A percentile compares a stretch with the other conserved stretches of the same genome.
Conservation (phyloP, 768 basidiomycete species). For the Collybiopsis luxurians region DNA sequence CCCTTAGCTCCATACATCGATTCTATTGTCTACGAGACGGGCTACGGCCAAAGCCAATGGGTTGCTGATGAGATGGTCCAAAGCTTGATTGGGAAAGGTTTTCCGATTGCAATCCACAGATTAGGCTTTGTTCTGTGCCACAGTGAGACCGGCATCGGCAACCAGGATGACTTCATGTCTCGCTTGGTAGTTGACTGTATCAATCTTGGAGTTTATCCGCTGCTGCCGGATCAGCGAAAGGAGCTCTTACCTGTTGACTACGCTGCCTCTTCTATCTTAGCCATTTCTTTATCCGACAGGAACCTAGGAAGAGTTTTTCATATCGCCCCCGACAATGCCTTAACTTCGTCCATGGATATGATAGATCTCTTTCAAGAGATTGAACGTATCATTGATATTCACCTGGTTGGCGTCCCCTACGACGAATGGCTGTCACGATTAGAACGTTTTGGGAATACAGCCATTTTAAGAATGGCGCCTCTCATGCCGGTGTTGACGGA, state of each 20-base stretch:
- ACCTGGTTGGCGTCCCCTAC: no score
- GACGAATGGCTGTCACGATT: no score
- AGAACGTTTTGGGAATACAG: no score
- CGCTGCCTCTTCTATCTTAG: neutral
- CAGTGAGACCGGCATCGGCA: neutral
- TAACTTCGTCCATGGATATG: no score
- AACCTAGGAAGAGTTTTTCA: no score
- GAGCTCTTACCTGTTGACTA: slow-evolving; percentile 6
- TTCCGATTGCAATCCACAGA: neutral
- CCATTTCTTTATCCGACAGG: neutral
- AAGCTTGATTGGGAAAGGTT: neutral
- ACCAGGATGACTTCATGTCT: slow-evolving; percentile 5
- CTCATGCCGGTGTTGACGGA: no score
- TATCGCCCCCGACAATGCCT: no score
- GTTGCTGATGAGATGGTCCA: slow-evolving; percentile 7
- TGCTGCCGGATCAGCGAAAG: slow-evolving; percentile 5
- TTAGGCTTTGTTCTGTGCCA: slow-evolving; percentile 3
- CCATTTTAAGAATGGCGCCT: no score
- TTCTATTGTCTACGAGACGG: neutral
- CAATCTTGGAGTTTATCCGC: neutral
- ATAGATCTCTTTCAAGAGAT: no score
- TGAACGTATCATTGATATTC: no score
- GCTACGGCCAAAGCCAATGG: slow-evolving; percentile 9
- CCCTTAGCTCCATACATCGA: neutral
- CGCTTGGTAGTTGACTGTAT: neutral